A percentile compares a stretch with the other conserved stretches of the same genome.
Evolutionary conservation across 140 eudicot genomes (phyloP).

Genomic region (Anethum foeniculum): DNA sequence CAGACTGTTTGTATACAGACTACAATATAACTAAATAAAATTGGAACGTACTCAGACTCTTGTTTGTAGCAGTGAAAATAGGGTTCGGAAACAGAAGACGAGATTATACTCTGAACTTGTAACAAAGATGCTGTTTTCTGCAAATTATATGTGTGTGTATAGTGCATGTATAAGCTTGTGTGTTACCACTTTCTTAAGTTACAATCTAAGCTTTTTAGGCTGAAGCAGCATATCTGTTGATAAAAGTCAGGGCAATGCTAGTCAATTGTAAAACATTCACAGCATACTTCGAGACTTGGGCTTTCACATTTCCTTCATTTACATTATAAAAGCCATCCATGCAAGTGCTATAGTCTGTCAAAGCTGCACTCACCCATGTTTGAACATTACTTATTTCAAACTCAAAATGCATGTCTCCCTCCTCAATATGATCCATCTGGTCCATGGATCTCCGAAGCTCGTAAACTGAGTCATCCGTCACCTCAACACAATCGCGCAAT

Average conservation of each 20-base stretch:
- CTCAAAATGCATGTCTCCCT: conserved; percentile 25
- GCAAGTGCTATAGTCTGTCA: conserved; percentile 54
- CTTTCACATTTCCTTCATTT: conserved; percentile 40
- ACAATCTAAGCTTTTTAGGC: not conserved
- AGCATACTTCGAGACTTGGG: conserved; percentile 29
- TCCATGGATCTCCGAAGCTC: conserved; percentile 41
- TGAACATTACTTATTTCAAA: conserved; percentile 69
- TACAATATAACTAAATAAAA: not conserved
- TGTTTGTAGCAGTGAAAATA: not conserved
- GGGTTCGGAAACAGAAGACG: not conserved
- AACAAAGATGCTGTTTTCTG: not conserved
- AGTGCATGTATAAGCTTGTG: not conserved
- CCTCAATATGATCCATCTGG: conserved; percentile 36
- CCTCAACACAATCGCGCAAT: conserved; percentile 46
- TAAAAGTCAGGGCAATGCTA: conserved; percentile 38
- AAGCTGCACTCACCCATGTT: conserved; percentile 79
- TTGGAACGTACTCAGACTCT: not conserved
- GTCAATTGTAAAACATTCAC: conserved; percentile 46
- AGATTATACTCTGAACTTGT: not conserved
- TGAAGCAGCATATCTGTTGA: not conserved
- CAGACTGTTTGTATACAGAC: not conserved
- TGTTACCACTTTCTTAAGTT: not conserved
- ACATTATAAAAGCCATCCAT: conserved; percentile 46
- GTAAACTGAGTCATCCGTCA: conserved; percentile 34
- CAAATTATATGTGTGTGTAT: not conserved